phyloP scores from a whole-genome alignment of 1,139 yeast species.

The Kurtzmaniella quercitrusa region DNA sequence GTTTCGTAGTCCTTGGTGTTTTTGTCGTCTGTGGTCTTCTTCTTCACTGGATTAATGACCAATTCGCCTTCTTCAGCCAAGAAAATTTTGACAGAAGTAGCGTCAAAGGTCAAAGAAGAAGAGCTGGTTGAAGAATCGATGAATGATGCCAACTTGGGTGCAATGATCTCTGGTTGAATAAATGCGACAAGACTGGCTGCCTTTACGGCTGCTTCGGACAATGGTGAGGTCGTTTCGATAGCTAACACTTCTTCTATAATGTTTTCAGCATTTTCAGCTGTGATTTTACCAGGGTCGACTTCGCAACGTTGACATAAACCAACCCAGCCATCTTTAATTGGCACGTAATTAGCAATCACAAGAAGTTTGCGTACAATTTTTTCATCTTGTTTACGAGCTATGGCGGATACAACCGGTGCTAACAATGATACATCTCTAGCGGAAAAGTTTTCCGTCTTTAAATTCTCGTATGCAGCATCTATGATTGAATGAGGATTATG shows the following conservation, averaged over 20 bases:
- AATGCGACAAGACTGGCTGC: conserved; percentile 68
- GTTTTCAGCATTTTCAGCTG: conserved; percentile 32
- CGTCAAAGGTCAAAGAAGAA: conserved; percentile 19
- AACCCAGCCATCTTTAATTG: conserved; percentile 69
- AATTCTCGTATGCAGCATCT: conserved; percentile 12
- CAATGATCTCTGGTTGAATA: conserved; percentile 59
- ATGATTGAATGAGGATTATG: background rate
- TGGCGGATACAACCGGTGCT: conserved; percentile 40
- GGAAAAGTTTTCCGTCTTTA: conserved; percentile 7
- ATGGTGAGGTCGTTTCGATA: conserved; percentile 1
- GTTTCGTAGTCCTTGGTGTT: conserved; percentile 83
- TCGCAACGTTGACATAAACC: conserved; percentile 61
- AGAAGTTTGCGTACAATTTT: conserved; percentile 41
- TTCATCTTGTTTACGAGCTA: conserved; percentile 35
- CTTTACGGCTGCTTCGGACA: conserved; percentile 46
- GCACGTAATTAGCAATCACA: conserved; percentile 48
- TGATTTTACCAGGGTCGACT: conserved; percentile 63
- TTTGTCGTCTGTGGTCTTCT: conserved; percentile 43
- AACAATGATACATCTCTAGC: conserved; percentile 18
- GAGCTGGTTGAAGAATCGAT: conserved; percentile 33
- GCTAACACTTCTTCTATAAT: conserved; percentile 25
- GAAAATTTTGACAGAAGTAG: conserved; percentile 53
- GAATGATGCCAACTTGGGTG: conserved; percentile 45
- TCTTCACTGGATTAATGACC: conserved; percentile 59
- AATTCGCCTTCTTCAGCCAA: conserved; percentile 63